These are phyloP conservation scores for Geotrichum fermentans DNA, from an alignment of 1,139 yeast species.

Conservation along the genomic window DNA sequence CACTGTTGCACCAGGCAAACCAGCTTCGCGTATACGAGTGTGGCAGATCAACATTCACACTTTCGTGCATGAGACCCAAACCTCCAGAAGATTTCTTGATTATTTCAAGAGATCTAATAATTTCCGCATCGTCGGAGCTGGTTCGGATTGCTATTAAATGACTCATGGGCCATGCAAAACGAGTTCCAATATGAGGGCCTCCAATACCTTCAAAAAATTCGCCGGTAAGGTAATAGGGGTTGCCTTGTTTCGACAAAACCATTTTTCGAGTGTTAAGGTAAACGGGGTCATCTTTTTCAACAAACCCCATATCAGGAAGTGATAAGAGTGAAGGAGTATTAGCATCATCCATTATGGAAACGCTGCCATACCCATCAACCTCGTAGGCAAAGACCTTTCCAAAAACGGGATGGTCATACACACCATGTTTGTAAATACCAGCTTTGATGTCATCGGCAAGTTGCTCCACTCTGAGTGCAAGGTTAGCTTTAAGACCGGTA, in stretches of 20 bases:
- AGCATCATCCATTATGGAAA: conserved; percentile 81
- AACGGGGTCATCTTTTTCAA: conserved; percentile 48
- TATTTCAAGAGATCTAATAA: conserved; percentile 45
- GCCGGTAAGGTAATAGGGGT: conserved; percentile 73
- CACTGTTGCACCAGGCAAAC: conserved; percentile 95
- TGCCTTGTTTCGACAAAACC: conserved; percentile 64
- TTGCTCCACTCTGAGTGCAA: conserved; percentile 33
- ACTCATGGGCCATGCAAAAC: conserved; percentile 90
- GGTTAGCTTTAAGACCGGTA: conserved; percentile 21
- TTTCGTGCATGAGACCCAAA: conserved; percentile 81
- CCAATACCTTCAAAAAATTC: conserved; percentile 68
- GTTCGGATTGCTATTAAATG: conserved; percentile 70
- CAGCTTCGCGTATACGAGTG: conserved; percentile 59
- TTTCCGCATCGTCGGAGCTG: conserved; percentile 65
- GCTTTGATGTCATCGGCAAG: conserved; percentile 45
- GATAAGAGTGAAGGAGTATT: conserved; percentile 79
- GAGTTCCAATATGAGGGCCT: conserved; percentile 83
- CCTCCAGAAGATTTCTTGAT: conserved; percentile 62
- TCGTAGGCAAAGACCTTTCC: conserved; percentile 85
- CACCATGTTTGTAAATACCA: conserved; percentile 63
- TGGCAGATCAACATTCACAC: conserved; percentile 59
- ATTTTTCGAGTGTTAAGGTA: conserved; percentile 76
- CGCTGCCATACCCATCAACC: conserved; percentile 81
- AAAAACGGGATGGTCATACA: conserved; percentile 58
- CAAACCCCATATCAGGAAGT: conserved; percentile 74